phyloP scores from a whole-genome alignment of 495 filamentous ascomycete genomes.

The Aspergillus saccharolyticus region DNA sequence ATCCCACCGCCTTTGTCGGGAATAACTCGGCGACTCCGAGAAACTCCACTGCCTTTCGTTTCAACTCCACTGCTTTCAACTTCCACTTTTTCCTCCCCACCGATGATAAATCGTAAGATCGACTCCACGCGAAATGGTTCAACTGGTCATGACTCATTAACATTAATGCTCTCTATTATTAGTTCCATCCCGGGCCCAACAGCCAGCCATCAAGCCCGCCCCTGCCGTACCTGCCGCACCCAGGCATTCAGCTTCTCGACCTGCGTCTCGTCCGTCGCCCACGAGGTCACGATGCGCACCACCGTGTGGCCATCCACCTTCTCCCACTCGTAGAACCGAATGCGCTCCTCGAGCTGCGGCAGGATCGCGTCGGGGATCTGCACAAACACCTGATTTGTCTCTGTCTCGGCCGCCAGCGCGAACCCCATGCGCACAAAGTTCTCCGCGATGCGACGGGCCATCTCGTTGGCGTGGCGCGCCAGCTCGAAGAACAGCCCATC shows the following conservation, averaged over 20 bases:
- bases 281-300: slow-evolving; percentile 34
- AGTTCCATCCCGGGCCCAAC: not conserved
- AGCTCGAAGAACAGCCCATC: slow-evolving; percentile 36
- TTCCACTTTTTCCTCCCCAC: not conserved
- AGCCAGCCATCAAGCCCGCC: not conserved
- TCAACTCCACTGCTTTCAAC: not conserved
- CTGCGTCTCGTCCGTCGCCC: slow-evolving; percentile 34
- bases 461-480: slow-evolving; percentile 36
- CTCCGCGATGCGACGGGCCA: slow-evolving; percentile 24
- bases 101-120: not conserved
- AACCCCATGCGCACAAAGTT: slow-evolving; percentile 9
- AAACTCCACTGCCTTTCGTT: no score
- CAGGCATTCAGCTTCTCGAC: slow-evolving; percentile 33
- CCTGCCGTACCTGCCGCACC: slow-evolving; percentile 15
- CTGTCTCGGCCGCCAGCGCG: slow-evolving; percentile 16
- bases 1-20: not conserved
- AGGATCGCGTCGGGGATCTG: slow-evolving; percentile 21
- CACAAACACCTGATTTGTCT: slow-evolving; percentile 38
- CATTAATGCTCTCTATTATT: not conserved
- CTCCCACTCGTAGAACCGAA: slow-evolving; percentile 36
- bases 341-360: slow-evolving; percentile 24
- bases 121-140: no score
- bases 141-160: not conserved
- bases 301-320: slow-evolving; percentile 23
- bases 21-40: not conserved